A percentile compares a stretch with the other conserved stretches of the same genome.
phyloP scores from a whole-genome alignment of 2,329 filamentous ascomycete genomes.

The Alternaria postmessia region DNA sequence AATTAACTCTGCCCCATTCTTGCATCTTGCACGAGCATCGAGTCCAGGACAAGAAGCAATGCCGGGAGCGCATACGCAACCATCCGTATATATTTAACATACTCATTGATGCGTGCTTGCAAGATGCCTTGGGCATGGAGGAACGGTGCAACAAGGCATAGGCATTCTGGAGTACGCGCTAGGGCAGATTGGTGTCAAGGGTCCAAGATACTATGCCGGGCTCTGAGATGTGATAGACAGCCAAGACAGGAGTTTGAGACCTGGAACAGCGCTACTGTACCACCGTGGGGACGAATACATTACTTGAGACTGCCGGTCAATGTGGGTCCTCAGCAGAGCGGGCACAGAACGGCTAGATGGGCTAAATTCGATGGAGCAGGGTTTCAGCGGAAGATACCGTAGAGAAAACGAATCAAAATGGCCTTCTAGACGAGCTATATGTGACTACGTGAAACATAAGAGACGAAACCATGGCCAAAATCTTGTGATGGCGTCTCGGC shows the following conservation, averaged over 20 bases:
- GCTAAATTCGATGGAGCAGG: neutral
- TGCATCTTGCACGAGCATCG: conserved; percentile 12
- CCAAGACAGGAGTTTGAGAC: conserved; percentile 8
- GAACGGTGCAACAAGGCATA: neutral
- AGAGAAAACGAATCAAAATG: neutral
- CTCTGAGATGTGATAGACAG: neutral
- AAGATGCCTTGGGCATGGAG: neutral
- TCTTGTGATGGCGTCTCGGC: conserved; percentile 13
- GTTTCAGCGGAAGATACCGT: neutral
- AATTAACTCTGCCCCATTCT: neutral
- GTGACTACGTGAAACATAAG: conserved; percentile 14
- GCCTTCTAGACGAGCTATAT: neutral
- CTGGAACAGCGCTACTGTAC: conserved; percentile 12
- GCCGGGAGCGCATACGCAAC: conserved; percentile 8
- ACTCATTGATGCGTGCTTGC: conserved; percentile 7
- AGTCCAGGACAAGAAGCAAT: neutral
- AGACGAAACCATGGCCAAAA: conserved; percentile 12
- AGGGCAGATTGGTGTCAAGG: neutral
- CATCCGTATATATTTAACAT: conserved; percentile 7
- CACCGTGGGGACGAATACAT: conserved; percentile 16
- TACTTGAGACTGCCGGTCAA: conserved; percentile 16
- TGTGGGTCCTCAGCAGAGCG: conserved; percentile 7
- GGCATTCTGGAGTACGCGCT: neutral
- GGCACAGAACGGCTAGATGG: neutral
- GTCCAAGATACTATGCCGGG: neutral